Base-by-base conservation (phyloP, 306 rosid genomes). In the Castanea mollissima region DNA sequence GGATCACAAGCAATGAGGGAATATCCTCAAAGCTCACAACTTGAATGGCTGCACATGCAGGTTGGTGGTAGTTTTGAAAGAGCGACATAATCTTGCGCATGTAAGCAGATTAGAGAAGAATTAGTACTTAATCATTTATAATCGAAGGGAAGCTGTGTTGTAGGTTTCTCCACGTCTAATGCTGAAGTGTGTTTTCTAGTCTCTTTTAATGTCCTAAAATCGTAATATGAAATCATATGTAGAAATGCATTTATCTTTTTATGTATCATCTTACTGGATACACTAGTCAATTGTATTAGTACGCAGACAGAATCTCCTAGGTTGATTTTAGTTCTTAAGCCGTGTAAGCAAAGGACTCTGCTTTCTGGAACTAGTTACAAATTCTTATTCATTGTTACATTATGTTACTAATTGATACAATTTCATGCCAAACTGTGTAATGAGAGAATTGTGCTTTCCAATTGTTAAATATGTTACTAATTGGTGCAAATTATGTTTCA, bases 41-140 rank as follows among this genome's bases (percentile, higher is more conserved):
- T 92, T 3, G 96, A 91, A 78, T 93, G 97, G 97, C 82, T 93
- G 72, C 98, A 93, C 79, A 95, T 95, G 98, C 98, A 95, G 87
- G 74, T 91, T 31, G 89, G 92, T 76, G 94, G 91, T 80, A 83
- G 87, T 85, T 90, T 89, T 35, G 90, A 89, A 81, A 84, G 97
- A 82, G 77, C 92, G 74, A 78, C 91, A 67, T 95, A 83, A 78
- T 78, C 72, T 77, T 59, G 16, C 34, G 6, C 58, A 44, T 63
- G 65, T 56, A 69, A 80, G 69, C 71, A 76, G 74, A 69, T 57
- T 63, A 64, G 31, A 46, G 78, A 60, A 73, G 46, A 71, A 51
- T 41, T 60, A 18, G 77, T 80, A 77, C 80, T 77, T 62, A 76
- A 41, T 69, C 69, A 65, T 73, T 32, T 71, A 38, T 83, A 83